Evolutionary conservation across 257 asterid species (phyloP).

Genomic region (Capsicum baccatum): DNA sequence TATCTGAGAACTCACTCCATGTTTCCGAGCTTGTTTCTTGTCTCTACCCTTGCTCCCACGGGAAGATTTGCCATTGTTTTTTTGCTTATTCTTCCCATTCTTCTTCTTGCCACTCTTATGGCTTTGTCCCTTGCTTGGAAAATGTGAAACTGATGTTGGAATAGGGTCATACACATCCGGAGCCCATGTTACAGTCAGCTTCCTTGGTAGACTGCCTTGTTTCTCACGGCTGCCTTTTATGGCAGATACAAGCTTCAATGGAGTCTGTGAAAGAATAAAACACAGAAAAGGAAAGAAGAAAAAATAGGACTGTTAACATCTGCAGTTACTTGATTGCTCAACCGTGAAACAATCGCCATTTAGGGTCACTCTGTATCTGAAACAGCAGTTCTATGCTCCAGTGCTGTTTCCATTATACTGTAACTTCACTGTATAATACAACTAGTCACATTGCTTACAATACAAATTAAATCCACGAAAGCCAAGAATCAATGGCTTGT

Average conservation of each 20-base stretch:
- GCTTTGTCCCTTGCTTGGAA: conserved; percentile 57
- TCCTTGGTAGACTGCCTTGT: conserved; percentile 43
- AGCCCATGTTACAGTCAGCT: conserved; percentile 57
- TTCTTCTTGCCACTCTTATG: conserved; percentile 58
- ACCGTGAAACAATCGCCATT: conserved; percentile 19
- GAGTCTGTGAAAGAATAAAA: conserved; percentile 38
- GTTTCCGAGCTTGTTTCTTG: conserved; percentile 68
- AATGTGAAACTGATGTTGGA: conserved; percentile 71
- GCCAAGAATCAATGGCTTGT: background rate
- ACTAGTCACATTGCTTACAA: conserved; percentile 11
- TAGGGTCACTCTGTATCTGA: conserved; percentile 25
- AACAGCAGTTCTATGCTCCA: conserved; percentile 18
- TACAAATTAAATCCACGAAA: background rate
- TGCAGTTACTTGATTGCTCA: conserved; percentile 24
- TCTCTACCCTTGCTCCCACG: conserved; percentile 72
- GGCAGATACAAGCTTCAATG: conserved; percentile 52
- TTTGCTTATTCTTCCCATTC: conserved; percentile 75
- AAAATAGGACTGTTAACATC: conserved; percentile 17
- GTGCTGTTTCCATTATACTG: conserved; percentile 14
- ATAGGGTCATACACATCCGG: conserved; percentile 66
- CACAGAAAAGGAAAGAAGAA: conserved; percentile 8
- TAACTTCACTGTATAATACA: background rate
- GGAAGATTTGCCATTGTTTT: conserved; percentile 66
- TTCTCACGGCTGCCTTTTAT: conserved; percentile 61
- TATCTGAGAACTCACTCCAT: conserved; percentile 46